Evolutionary conservation across 176 grass and related monocot species (phyloP).

Genomic region (Cenchrus fungigraminus): DNA sequence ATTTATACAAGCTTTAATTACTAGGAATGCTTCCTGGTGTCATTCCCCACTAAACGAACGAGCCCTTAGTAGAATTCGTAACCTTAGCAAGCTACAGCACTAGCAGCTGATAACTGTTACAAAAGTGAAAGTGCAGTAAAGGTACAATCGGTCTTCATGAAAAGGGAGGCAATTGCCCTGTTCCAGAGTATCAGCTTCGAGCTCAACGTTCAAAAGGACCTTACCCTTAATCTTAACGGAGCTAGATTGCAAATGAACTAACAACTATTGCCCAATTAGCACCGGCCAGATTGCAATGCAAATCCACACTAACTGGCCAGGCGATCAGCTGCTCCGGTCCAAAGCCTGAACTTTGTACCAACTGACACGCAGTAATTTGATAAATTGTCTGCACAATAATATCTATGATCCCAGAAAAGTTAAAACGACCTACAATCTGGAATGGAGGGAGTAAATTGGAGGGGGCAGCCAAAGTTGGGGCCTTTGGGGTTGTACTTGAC

Average conservation of each 20-base stretch:
- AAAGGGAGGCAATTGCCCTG: background rate
- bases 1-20: too few species aligned
- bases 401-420: too few species aligned
- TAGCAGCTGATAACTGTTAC: background rate
- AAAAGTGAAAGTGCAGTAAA: background rate
- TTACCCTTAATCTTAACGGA: background rate
- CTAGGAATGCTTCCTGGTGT: too few species aligned
- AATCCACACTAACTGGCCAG: background rate
- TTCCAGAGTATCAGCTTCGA: background rate
- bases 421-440: too few species aligned
- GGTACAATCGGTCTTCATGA: background rate
- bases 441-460: background rate
- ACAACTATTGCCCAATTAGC: background rate
- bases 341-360: background rate
- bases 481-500: constrained; percentile 54
- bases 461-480: background rate
- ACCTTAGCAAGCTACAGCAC: background rate
- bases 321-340: background rate
- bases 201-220: background rate
- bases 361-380: background rate
- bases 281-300: background rate
- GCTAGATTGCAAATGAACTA: background rate
- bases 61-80: background rate
- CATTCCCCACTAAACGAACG: too few species aligned
- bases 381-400: too few species aligned